Percentiles rank a stretch among this genome's conserved stretches.
phyloP scores from a whole-genome alignment of 345 rosid species.

The Eucalyptus polybractea region DNA sequence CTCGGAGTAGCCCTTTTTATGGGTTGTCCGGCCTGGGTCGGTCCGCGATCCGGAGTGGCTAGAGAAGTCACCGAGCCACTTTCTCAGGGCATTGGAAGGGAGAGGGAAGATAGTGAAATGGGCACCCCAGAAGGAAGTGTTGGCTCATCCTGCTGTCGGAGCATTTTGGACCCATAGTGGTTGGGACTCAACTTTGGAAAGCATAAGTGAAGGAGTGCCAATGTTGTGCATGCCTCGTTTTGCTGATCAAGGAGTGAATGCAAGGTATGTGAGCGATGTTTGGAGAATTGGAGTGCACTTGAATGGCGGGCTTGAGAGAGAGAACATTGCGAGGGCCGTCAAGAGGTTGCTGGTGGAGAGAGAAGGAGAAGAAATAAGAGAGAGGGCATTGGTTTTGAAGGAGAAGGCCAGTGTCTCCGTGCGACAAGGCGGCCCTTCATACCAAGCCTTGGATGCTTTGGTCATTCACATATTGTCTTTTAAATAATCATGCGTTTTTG shows the following conservation, averaged over 20 bases:
- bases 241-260: conserved; percentile 44
- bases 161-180: conserved; percentile 61
- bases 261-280: conserved; percentile 29
- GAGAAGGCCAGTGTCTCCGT: conserved; percentile 16
- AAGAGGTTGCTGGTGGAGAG: conserved; percentile 11
- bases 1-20: not conserved
- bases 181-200: conserved; percentile 66
- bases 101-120: conserved; percentile 49
- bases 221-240: conserved; percentile 63
- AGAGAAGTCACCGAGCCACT: not conserved
- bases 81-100: not conserved
- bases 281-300: conserved; percentile 50
- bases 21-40: conserved; percentile 13
- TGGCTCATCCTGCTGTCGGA: conserved; percentile 41
- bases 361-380: conserved; percentile 26
- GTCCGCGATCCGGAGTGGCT: not conserved
- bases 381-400: conserved; percentile 10
- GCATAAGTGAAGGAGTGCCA: conserved; percentile 50
- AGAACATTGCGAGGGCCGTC: conserved; percentile 19
- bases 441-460: conserved; percentile 18
- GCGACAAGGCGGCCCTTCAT: conserved; percentile 23
- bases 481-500: not conserved
- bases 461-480: not conserved
- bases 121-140: conserved; percentile 53
- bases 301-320: conserved; percentile 16